Percentiles rank a stretch among this genome's conserved stretches.
Conservation (phyloP, 2,329 filamentous ascomycete genomes). For the Colletotrichum sojae region DNA sequence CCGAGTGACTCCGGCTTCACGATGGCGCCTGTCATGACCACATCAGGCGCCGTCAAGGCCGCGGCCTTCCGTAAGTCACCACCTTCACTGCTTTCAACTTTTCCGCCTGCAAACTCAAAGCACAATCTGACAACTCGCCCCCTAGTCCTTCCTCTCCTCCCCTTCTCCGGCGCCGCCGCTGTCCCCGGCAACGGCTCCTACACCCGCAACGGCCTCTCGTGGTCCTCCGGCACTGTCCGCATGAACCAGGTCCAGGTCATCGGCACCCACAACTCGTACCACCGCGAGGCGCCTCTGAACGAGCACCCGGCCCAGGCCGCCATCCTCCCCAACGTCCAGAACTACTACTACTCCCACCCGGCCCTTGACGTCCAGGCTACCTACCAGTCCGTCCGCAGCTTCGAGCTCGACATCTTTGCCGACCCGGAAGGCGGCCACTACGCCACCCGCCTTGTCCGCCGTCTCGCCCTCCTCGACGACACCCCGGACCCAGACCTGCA, state of each 20-base stretch:
- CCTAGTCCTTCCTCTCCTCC: constrained; percentile 28
- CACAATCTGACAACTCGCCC: neutral
- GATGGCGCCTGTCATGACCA: constrained; percentile 19
- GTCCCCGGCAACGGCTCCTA: constrained; percentile 33
- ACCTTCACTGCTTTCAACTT: neutral
- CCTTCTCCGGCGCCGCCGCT: constrained; percentile 19
- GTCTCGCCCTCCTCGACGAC: constrained; percentile 53
- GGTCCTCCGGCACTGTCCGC: constrained; percentile 52
- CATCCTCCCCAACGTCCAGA: constrained; percentile 52
- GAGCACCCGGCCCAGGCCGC: constrained; percentile 57
- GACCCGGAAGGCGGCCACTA: constrained; percentile 64
- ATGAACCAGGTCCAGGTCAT: constrained; percentile 67
- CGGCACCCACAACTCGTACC: constrained; percentile 67
- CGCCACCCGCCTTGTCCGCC: constrained; percentile 59
- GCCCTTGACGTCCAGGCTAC: constrained; percentile 59
- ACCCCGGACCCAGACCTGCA: constrained; percentile 56
- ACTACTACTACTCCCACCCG: constrained; percentile 64
- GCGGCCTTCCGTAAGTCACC: constrained; percentile 25
- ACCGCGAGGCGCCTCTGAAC: constrained; percentile 58
- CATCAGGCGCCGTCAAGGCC: constrained; percentile 12
- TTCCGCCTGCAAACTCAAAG: neutral
- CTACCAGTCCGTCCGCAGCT: constrained; percentile 60
- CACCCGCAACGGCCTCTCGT: constrained; percentile 49
- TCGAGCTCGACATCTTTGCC: constrained; percentile 65
- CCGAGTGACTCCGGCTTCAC: neutral